These are phyloP conservation scores for Nothophytophthora sp. DNA, from an alignment of 352 stramenopile species.

Conservation along the genomic window DNA sequence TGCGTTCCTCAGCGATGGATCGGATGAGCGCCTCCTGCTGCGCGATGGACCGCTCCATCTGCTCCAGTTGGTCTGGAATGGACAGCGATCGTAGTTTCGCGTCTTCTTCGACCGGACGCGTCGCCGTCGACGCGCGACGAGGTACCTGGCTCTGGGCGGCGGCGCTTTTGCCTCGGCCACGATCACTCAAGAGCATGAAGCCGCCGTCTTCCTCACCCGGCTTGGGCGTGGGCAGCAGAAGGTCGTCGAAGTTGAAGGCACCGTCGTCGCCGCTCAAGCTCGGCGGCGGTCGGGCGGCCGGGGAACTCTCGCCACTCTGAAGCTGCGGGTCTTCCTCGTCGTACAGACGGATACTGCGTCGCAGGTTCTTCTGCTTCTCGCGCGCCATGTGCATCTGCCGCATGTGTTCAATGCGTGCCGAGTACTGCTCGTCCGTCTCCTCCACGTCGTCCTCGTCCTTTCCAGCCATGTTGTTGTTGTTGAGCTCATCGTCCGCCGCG, in stretches of 20 bases:
- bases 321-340: slow-evolving; percentile 43
- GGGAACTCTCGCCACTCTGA: slow-evolving; percentile 32
- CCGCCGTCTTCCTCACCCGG: slow-evolving; percentile 14
- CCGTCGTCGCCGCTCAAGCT: slow-evolving; percentile 27
- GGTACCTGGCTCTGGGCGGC: slow-evolving; percentile 29
- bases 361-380: slow-evolving; percentile 61
- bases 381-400: slow-evolving; percentile 64
- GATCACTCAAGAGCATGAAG: slow-evolving; percentile 3
- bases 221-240: slow-evolving; percentile 37
- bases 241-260: slow-evolving; percentile 49
- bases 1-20: slow-evolving; percentile 55
- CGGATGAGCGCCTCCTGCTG: slow-evolving; percentile 64
- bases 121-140: slow-evolving; percentile 26
- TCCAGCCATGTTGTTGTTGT: slow-evolving; percentile 15
- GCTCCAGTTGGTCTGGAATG: slow-evolving; percentile 51
- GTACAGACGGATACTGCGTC: slow-evolving; percentile 42
- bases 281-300: slow-evolving; percentile 20
- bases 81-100: slow-evolving; percentile 43
- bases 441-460: slow-evolving; percentile 47
- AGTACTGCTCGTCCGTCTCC: slow-evolving; percentile 49
- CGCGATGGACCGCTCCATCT: slow-evolving; percentile 63
- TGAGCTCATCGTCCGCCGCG: slow-evolving; percentile 36
- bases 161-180: slow-evolving; percentile 23
- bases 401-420: slow-evolving; percentile 52
- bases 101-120: slow-evolving; percentile 24